Percentiles rank a stretch among this genome's conserved stretches.
Conservation (phyloP, 805 yeast genomes). For the Teunomyces pallodes region DNA sequence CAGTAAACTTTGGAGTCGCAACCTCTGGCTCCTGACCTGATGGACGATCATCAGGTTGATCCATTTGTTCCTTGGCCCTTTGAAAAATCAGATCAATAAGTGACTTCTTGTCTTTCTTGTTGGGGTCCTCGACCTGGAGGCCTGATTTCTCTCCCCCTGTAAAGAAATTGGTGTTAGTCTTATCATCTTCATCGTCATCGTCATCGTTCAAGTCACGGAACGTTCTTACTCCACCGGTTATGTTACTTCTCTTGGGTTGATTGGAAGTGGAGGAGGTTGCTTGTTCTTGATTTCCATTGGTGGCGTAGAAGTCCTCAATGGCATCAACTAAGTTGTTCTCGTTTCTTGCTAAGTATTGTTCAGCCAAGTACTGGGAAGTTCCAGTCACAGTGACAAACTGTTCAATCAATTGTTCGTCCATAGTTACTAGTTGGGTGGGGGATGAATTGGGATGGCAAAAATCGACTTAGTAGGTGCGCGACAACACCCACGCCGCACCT, state of each 20-base stretch:
- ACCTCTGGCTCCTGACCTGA: slow-evolving; percentile 25
- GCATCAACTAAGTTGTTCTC: slow-evolving; percentile 36
- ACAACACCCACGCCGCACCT: background rate
- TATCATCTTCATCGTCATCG: slow-evolving; percentile 52
- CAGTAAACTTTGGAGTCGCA: slow-evolving; percentile 36
- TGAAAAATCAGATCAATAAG: slow-evolving; percentile 67
- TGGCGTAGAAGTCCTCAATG: slow-evolving; percentile 40
- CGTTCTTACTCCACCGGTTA: slow-evolving; percentile 30
- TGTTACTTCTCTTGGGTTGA: background rate
- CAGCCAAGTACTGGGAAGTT: slow-evolving; percentile 34
- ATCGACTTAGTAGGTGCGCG: background rate
- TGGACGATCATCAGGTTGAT: slow-evolving; percentile 34
- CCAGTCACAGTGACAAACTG: slow-evolving; percentile 38
- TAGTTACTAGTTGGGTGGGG: slow-evolving; percentile 5
- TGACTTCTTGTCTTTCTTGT: slow-evolving; percentile 37
- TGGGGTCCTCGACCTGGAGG: slow-evolving; percentile 75
- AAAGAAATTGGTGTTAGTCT: slow-evolving; percentile 53
- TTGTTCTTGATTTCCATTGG: slow-evolving; percentile 4
- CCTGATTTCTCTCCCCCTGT: slow-evolving; percentile 77
- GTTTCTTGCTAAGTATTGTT: slow-evolving; percentile 38
- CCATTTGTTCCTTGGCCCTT: slow-evolving; percentile 52
- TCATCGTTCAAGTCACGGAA: slow-evolving; percentile 38
- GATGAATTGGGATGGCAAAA: slow-evolving; percentile 5
- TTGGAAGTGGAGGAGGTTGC: background rate
- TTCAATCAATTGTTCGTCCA: slow-evolving; percentile 22